Conservation (phyloP, 768 basidiomycete genomes). For the Kwoniella sp. region DNA sequence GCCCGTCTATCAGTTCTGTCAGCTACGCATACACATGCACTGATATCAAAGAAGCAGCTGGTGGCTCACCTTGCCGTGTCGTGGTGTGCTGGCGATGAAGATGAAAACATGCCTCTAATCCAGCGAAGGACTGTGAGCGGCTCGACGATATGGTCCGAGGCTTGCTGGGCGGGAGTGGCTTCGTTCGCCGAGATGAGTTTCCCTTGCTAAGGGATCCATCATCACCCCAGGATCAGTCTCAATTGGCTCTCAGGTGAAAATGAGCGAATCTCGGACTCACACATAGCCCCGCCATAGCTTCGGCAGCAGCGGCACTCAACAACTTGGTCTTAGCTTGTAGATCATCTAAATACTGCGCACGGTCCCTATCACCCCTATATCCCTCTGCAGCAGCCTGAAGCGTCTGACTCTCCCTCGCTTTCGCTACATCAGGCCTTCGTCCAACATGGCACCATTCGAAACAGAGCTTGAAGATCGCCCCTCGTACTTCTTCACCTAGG, state of each 20-base stretch:
- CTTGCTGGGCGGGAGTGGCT: slow-evolving; percentile 37
- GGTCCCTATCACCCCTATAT: slow-evolving; percentile 63
- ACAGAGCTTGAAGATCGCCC: slow-evolving; percentile 78
- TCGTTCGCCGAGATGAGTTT: slow-evolving; percentile 64
- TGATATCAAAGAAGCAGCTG: not conserved
- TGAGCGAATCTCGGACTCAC: slow-evolving; percentile 62
- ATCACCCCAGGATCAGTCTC: not conserved
- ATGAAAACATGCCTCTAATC: slow-evolving; percentile 54
- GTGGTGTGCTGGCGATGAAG: slow-evolving; percentile 31
- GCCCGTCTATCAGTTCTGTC: slow-evolving; percentile 75
- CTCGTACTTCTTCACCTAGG: slow-evolving; percentile 71
- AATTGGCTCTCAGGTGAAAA: not conserved
- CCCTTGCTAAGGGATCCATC: slow-evolving; percentile 64
- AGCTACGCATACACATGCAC: no score
- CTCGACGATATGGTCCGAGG: slow-evolving; percentile 43
- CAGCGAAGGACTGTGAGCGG: slow-evolving; percentile 50
- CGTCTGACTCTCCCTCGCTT: slow-evolving; percentile 71
- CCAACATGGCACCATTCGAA: slow-evolving; percentile 94
- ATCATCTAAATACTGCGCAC: slow-evolving; percentile 57
- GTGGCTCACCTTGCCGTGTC: slow-evolving; percentile 36
- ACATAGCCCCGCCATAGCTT: slow-evolving; percentile 81
- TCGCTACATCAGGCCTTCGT: slow-evolving; percentile 69
- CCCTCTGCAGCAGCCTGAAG: slow-evolving; percentile 66
- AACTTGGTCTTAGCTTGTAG: slow-evolving; percentile 65
- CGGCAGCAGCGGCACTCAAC: slow-evolving; percentile 78